These are phyloP conservation scores for Aureobasidium musti DNA, from an alignment of 2,329 filamentous ascomycete genomes.

Conservation along the genomic window DNA sequence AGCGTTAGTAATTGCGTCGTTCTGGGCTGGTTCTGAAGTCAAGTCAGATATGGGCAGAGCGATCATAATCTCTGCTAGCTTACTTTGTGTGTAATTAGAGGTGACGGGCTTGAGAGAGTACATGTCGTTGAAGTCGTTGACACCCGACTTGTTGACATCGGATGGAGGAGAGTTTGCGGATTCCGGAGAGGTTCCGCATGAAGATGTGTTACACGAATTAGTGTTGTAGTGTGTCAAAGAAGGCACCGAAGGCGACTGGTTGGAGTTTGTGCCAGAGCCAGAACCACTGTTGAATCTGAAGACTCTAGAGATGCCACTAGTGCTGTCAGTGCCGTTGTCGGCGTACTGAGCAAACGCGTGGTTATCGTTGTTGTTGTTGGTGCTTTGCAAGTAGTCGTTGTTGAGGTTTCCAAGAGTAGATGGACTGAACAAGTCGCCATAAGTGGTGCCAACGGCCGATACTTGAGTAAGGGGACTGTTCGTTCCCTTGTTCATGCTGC, in stretches of 20 bases:
- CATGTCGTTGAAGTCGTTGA: conserved; percentile 28
- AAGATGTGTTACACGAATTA: conserved; percentile 64
- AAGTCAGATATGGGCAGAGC: not conserved
- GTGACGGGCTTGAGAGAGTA: conserved; percentile 27
- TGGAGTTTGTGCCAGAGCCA: conserved; percentile 48
- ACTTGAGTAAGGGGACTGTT: conserved; percentile 41
- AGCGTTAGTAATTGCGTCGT: not conserved
- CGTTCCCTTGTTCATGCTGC: conserved; percentile 30
- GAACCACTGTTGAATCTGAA: conserved; percentile 55
- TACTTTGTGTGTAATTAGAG: conserved; percentile 26
- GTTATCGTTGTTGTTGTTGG: conserved; percentile 26
- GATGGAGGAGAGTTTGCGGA: conserved; percentile 66
- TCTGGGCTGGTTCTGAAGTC: conserved; percentile 19
- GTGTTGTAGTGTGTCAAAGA: conserved; percentile 55
- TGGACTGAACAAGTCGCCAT: conserved; percentile 63
- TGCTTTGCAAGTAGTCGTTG: conserved; percentile 30
- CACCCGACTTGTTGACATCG: conserved; percentile 52
- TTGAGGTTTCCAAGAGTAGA: conserved; percentile 50
- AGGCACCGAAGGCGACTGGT: conserved; percentile 55
- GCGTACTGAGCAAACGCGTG: conserved; percentile 33
- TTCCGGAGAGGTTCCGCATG: conserved; percentile 72
- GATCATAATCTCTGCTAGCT: not conserved
- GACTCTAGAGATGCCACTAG: conserved; percentile 48
- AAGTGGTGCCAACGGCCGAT: conserved; percentile 41
- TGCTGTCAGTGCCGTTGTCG: conserved; percentile 48